Percentiles rank a stretch among this genome's conserved stretches.
Conservation (phyloP, 306 rosid species). For the Prunus davidiana region DNA sequence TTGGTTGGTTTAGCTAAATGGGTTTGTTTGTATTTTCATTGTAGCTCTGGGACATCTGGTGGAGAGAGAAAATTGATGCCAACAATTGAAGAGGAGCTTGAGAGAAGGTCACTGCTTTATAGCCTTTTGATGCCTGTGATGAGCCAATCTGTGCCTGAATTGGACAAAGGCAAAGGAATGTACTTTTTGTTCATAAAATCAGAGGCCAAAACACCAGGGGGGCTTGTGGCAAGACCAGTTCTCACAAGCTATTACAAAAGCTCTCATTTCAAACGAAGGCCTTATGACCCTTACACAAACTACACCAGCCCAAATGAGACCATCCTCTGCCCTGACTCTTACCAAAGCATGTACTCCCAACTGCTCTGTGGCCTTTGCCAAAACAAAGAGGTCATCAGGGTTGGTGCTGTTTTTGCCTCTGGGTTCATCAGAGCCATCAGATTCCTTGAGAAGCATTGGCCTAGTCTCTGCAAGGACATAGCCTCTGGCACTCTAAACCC, state of each 20-base stretch:
- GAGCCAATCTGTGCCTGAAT: conserved; percentile 52
- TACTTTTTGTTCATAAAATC: conserved; percentile 76
- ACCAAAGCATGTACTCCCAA: conserved; percentile 94
- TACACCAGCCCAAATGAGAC: conserved; percentile 84
- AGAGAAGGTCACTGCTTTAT: conserved; percentile 50
- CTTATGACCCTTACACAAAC: conserved; percentile 77
- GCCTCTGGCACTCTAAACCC: conserved; percentile 52
- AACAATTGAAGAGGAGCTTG: conserved; percentile 66
- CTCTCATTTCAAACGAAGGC: conserved; percentile 54
- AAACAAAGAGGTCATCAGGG: conserved; percentile 58
- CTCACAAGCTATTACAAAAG: conserved; percentile 84
- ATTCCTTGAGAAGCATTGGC: conserved; percentile 72
- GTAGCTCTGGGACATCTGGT: conserved; percentile 90
- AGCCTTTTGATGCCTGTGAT: conserved; percentile 80
- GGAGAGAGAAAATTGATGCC: conserved; percentile 98
- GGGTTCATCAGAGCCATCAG: conserved; percentile 74
- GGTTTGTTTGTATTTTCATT: conserved; percentile 17
- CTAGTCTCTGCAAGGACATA: conserved; percentile 57
- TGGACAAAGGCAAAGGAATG: conserved; percentile 94
- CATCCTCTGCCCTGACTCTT: conserved; percentile 73
- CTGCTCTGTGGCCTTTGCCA: conserved; percentile 78
- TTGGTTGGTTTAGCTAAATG: background rate
- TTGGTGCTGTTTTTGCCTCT: conserved; percentile 83
- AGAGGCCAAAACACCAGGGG: conserved; percentile 77
- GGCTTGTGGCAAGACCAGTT: conserved; percentile 73